A percentile compares a stretch with the other conserved stretches of the same genome.
Evolutionary conservation across 2,329 filamentous ascomycete genomes (phyloP).

Genomic region (Anthostomella pinea): DNA sequence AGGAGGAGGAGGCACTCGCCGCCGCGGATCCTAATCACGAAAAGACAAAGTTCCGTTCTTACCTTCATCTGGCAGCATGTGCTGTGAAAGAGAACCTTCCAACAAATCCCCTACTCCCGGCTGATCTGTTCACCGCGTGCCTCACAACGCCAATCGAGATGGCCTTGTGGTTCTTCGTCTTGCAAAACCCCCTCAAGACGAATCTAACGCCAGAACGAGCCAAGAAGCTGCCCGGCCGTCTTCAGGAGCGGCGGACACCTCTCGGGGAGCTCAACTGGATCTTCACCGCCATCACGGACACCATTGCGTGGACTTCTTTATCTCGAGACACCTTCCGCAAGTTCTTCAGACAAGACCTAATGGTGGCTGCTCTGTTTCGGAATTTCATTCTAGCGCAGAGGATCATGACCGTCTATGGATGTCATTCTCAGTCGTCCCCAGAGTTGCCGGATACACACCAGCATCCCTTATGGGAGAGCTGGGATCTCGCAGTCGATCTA

Average conservation of each 20-base stretch:
- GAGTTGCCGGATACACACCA: constrained; percentile 92
- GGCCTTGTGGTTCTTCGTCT: constrained; percentile 91
- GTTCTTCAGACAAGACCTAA: constrained; percentile 93
- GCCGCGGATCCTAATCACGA: constrained; percentile 79
- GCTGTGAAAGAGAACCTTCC: constrained; percentile 87
- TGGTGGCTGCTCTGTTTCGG: constrained; percentile 96
- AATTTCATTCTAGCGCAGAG: constrained; percentile 94
- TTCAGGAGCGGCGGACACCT: constrained; percentile 90
- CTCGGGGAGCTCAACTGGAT: constrained; percentile 99
- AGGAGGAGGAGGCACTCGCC: constrained; percentile 75
- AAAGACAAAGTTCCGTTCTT: constrained; percentile 66
- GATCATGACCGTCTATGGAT: constrained; percentile 95
- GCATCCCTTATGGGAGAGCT: constrained; percentile 93
- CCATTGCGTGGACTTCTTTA: constrained; percentile 95
- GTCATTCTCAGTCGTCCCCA: constrained; percentile 88
- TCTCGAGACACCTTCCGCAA: constrained; percentile 91
- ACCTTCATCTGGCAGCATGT: constrained; percentile 91
- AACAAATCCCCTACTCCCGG: constrained; percentile 88
- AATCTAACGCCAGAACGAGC: constrained; percentile 77
- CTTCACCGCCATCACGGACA: constrained; percentile 97
- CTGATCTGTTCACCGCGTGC: constrained; percentile 93
- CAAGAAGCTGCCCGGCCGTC: constrained; percentile 82
- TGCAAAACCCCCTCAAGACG: constrained; percentile 77
- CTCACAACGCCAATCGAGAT: constrained; percentile 97
- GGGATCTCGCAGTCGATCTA: constrained; percentile 96